Evolutionary conservation across 257 asterid species (phyloP).

Genomic region (Parsonsia alboflavescens): DNA sequence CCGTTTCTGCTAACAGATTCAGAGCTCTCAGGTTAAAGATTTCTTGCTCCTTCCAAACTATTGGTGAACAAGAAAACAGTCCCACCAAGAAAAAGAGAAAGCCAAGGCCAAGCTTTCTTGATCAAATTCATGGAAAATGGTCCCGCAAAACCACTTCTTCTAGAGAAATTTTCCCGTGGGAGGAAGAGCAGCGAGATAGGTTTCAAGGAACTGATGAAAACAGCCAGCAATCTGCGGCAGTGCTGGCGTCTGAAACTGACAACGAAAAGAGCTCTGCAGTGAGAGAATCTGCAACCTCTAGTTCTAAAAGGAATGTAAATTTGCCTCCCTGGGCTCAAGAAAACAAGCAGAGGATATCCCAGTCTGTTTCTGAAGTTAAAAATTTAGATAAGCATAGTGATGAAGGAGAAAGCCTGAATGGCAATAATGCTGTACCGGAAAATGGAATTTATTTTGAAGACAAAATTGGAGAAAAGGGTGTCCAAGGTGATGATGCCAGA

Average conservation of each 20-base stretch:
- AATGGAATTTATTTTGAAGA: conserved; percentile 21
- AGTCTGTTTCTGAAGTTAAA: conserved; percentile 22
- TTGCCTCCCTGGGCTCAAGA: conserved; percentile 80
- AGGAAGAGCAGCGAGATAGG: conserved; percentile 21
- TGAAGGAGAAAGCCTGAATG: conserved; percentile 13
- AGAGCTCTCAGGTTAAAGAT: conserved; percentile 30
- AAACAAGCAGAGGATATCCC: conserved; percentile 25
- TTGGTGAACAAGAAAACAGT: conserved; percentile 22
- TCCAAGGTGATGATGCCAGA: conserved; percentile 19
- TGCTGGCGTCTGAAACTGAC: conserved; percentile 25
- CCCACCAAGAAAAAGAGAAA: conserved; percentile 52
- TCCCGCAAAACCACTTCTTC: conserved; percentile 49
- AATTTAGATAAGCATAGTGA: conserved; percentile 16
- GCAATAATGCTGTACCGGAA: conserved; percentile 17
- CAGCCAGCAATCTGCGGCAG: conserved; percentile 11
- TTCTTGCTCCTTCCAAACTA: conserved; percentile 40
- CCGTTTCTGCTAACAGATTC: conserved; percentile 16
- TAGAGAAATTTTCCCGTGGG: conserved; percentile 74
- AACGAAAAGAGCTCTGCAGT: conserved; percentile 14
- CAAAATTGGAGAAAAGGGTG: conserved; percentile 18
- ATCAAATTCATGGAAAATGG: conserved; percentile 76
- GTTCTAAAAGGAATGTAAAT: conserved; percentile 29
- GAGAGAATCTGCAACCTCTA: conserved; percentile 18
- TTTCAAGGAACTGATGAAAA: conserved; percentile 30
- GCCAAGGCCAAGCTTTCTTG: conserved; percentile 78